phyloP scores from a whole-genome alignment of 768 basidiomycete species.

The Hypholoma fasciculare region DNA sequence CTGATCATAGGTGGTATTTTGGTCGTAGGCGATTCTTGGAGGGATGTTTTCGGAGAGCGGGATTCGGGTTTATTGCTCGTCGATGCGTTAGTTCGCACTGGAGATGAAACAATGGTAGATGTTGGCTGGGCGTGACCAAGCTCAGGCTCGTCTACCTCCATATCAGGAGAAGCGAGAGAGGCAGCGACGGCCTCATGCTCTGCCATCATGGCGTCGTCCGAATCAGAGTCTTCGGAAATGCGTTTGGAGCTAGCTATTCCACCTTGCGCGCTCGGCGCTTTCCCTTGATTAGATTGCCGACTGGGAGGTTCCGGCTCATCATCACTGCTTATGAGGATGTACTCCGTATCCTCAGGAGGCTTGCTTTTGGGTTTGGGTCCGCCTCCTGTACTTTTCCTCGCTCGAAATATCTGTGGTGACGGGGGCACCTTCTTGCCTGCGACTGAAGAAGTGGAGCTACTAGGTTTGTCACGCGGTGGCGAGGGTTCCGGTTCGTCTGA shows the following conservation, averaged over 20 bases:
- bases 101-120: not conserved
- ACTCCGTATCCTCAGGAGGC: not conserved
- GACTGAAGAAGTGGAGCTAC: not conserved
- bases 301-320: not conserved
- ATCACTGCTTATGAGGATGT: not conserved
- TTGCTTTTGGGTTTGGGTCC: not conserved
- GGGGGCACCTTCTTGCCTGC: not conserved
- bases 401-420: not conserved
- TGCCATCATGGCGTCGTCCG: not conserved
- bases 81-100: not conserved
- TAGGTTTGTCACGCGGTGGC: not conserved
- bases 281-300: not conserved
- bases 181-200: not conserved
- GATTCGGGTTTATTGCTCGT: not conserved
- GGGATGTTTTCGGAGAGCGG: not conserved
- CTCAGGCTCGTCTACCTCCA: not conserved
- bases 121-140: not conserved
- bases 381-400: not conserved
- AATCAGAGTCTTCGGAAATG: not conserved
- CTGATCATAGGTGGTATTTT: not conserved
- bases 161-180: not conserved
- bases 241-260: not conserved
- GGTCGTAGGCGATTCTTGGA: not conserved
- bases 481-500: constrained; percentile 1
- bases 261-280: not conserved